Evolutionary conservation across 2,329 filamentous ascomycete genomes (phyloP).

Genomic region (Pseudovirgaria hyperparasitica): DNA sequence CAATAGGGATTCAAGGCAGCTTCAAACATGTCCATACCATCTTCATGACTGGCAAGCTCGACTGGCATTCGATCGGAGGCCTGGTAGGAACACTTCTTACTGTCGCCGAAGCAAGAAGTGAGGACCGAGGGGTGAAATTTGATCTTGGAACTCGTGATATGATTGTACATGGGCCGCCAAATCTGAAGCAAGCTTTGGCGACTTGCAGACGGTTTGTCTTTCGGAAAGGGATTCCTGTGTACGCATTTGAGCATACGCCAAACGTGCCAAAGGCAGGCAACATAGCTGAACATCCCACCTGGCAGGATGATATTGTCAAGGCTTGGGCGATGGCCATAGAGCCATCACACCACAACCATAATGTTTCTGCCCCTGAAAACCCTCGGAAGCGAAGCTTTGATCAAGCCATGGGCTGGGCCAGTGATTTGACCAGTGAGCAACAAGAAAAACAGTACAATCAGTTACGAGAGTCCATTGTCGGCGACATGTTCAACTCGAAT

Average conservation of each 20-base stretch:
- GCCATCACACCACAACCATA: constrained; percentile 10
- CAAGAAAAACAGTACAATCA: constrained; percentile 31
- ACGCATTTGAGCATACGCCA: constrained; percentile 50
- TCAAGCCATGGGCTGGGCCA: constrained; percentile 14
- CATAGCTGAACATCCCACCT: constrained; percentile 51
- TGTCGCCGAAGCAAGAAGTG: constrained; percentile 38
- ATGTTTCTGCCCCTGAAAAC: constrained; percentile 8
- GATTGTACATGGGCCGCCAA: constrained; percentile 69
- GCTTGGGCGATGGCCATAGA: constrained; percentile 69
- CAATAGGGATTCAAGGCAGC: constrained; percentile 53
- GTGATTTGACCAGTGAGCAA: too few species aligned
- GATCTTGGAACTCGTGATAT: constrained; percentile 32
- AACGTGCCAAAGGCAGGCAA: constrained; percentile 16
- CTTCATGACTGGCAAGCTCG: constrained; percentile 67
- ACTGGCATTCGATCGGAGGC: constrained; percentile 69
- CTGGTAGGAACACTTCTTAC: constrained; percentile 77
- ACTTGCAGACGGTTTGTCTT: constrained; percentile 77
- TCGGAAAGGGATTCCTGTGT: constrained; percentile 66
- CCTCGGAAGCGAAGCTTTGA: constrained; percentile 23
- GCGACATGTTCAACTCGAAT: constrained; percentile 64
- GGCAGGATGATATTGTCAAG: constrained; percentile 61
- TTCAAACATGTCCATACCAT: constrained; percentile 59
- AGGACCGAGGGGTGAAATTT: constrained; percentile 15
- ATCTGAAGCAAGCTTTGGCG: constrained; percentile 69
- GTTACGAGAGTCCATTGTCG: constrained; percentile 50